phyloP scores from a whole-genome alignment of 2,329 filamentous ascomycete species.

The Blastomyces percursus region DNA sequence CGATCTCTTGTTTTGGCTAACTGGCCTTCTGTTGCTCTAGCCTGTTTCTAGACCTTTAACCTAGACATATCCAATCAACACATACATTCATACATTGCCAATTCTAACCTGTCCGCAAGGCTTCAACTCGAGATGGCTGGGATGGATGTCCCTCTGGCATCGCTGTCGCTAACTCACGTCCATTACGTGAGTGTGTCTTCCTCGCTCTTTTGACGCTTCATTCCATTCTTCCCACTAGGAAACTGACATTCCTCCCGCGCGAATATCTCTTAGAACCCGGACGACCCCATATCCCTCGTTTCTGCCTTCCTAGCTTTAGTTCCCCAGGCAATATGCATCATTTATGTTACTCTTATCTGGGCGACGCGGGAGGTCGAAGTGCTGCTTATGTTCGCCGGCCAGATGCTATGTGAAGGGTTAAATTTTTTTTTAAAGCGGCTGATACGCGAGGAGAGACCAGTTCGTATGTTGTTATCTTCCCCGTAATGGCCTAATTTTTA shows the following conservation, averaged over 20 bases:
- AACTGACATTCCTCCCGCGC: slow-evolving; percentile 1
- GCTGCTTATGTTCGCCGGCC: slow-evolving; percentile 77
- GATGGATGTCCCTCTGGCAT: slow-evolving; percentile 48
- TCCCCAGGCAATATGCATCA: slow-evolving; percentile 79
- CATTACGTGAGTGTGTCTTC: slow-evolving; percentile 63
- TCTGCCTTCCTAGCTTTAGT: slow-evolving; percentile 92
- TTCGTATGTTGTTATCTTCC: slow-evolving; percentile 44
- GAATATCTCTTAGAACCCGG: slow-evolving; percentile 55
- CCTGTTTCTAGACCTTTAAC: not conserved
- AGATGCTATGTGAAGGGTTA: slow-evolving; percentile 79
- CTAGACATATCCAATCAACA: not conserved
- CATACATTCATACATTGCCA: not conserved
- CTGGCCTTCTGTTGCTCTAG: not conserved
- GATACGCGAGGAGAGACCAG: slow-evolving; percentile 84
- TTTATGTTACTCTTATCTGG: slow-evolving; percentile 84
- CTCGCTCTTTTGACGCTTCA: not conserved
- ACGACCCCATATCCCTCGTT: slow-evolving; percentile 70
- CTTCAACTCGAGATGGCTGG: not conserved
- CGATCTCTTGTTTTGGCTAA: not conserved
- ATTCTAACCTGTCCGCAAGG: not conserved
- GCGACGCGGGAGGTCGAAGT: slow-evolving; percentile 85
- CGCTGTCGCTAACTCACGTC: slow-evolving; percentile 87
- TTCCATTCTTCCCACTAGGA: not conserved
- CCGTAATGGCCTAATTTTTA: too few relatives aligned
- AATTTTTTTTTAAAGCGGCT: slow-evolving; percentile 84